Conservation (phyloP, 2,329 filamentous ascomycete genomes). For the Myriosclerotinia curreyana region DNA sequence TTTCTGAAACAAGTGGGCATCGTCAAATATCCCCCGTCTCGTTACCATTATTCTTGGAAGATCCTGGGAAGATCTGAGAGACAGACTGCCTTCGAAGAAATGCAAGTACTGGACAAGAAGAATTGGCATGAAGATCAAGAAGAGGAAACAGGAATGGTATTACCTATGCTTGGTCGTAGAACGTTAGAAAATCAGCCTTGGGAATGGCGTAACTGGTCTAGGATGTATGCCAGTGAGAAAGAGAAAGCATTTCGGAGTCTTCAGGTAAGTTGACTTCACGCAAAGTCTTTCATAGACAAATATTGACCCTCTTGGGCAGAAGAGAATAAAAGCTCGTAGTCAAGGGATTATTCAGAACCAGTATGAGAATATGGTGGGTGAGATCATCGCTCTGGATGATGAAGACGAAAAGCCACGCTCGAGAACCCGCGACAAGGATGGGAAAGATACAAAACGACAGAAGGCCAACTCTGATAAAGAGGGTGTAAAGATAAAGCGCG, state of each 20-base stretch:
- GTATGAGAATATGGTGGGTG: not conserved
- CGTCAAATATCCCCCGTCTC: not conserved
- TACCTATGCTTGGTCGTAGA: not conserved
- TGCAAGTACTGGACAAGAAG: conserved; percentile 13
- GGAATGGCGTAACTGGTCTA: conserved; percentile 21
- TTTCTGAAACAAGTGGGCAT: conserved; percentile 10
- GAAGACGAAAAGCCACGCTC: not conserved
- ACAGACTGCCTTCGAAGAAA: conserved; percentile 1
- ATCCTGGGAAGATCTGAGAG: not conserved
- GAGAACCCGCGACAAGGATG: not conserved
- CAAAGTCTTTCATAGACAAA: too few relatives aligned
- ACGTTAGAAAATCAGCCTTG: not conserved
- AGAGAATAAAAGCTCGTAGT: not conserved
- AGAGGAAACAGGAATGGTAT: rapidly evolving
- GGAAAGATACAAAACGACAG: not conserved
- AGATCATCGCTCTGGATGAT: not conserved
- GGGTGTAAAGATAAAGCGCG: not conserved
- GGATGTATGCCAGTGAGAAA: conserved; percentile 11
- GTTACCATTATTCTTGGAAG: conserved; percentile 17
- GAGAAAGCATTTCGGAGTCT: conserved; percentile 6
- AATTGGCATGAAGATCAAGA: conserved; percentile 4
- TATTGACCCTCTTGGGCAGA: not conserved
- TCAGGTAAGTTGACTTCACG: not conserved
- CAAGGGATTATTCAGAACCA: not conserved
- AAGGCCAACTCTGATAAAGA: not conserved